Conservation (phyloP, 2,329 filamentous ascomycete genomes). For the Daldinia sp. region DNA sequence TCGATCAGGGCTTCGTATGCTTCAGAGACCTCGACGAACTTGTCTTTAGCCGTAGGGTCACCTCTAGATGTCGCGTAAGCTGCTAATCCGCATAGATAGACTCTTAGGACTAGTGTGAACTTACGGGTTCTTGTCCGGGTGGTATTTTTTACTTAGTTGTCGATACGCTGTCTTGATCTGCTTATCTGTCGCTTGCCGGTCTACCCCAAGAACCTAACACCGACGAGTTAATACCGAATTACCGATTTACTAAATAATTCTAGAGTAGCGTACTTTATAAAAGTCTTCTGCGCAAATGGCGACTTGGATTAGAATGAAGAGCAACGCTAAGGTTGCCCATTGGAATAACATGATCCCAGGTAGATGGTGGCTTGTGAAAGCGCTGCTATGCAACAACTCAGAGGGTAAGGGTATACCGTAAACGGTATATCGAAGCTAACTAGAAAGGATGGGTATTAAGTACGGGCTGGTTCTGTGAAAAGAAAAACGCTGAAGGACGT, state of each 20-base stretch:
- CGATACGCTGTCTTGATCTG: constrained; percentile 96
- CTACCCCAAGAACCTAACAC: constrained; percentile 79
- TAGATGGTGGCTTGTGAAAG: constrained; percentile 32
- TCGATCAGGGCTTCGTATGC: constrained; percentile 94
- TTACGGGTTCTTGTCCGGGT: constrained; percentile 98
- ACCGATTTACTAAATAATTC: neutral
- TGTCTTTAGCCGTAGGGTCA: constrained; percentile 83
- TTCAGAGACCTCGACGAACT: constrained; percentile 93
- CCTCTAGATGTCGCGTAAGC: constrained; percentile 63
- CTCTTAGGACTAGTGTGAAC: constrained; percentile 50
- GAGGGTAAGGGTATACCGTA: constrained; percentile 5
- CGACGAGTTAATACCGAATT: constrained; percentile 18
- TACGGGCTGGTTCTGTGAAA: constrained; percentile 8
- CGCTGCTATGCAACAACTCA: constrained; percentile 12
- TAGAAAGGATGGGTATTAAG: constrained; percentile 12
- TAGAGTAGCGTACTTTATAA: constrained; percentile 73
- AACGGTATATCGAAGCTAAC: constrained; percentile 5
- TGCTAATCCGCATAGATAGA: constrained; percentile 16
- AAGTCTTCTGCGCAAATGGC: constrained; percentile 76
- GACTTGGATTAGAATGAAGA: constrained; percentile 67
- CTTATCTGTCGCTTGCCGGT: constrained; percentile 82
- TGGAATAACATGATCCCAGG: constrained; percentile 64
- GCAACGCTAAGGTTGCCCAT: constrained; percentile 62
- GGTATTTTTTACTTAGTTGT: constrained; percentile 91
- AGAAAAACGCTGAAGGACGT: constrained; percentile 21